Evolutionary conservation across 768 basidiomycete species (phyloP), one percentile per base, ranked within the genome.

Genomic region (Lactifluus echinatus): DNA sequence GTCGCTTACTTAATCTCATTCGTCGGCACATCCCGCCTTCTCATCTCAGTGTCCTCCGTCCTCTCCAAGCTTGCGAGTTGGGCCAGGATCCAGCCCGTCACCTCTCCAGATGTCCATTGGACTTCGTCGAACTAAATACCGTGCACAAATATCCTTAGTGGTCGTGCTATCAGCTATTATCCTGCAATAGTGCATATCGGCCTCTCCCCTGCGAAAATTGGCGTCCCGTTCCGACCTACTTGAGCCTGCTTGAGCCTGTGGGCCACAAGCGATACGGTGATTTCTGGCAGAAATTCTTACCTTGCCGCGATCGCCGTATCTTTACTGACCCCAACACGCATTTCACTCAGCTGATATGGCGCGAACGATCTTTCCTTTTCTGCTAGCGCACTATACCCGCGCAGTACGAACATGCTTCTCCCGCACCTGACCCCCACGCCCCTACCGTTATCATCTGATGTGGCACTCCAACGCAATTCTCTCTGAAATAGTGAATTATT

Each of bases 381-480:
- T 48, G 52, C 47, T n/a, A 23, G 47, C 58, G 58, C 48, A 55
- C 36, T 59, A 59, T 59, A 31, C 48, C 53, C 58, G 58, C 47
- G 48, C 29, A 37, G 36, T 54, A 34, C 48, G 42, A 43, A 55
- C 58, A 59, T 50, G 58, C 58, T 54, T 59, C 58, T 34, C 47
- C 53, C 34, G 57, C 57, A 59, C 58, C 58, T 59, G 58, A 59
- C 58, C 42, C 19, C 58, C 58, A 59, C 58, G 52, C 53, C 57
- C 57, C 39, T 59, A 49, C 47, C 39, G 51, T 43, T 40, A 43
- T 50, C 48, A 50, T 55, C 48, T 59, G 58, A 59, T 59, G 53
- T 50, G 42, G 53, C 52, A 42, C 42, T 31, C 21, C 42, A 28
- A 53, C 23, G 31, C 23, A 19, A 44, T 49, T 59, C 42, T 49